Conservation (phyloP, 2,329 filamentous ascomycete genomes). For the Stagonosporopsis chrysanthemi region DNA sequence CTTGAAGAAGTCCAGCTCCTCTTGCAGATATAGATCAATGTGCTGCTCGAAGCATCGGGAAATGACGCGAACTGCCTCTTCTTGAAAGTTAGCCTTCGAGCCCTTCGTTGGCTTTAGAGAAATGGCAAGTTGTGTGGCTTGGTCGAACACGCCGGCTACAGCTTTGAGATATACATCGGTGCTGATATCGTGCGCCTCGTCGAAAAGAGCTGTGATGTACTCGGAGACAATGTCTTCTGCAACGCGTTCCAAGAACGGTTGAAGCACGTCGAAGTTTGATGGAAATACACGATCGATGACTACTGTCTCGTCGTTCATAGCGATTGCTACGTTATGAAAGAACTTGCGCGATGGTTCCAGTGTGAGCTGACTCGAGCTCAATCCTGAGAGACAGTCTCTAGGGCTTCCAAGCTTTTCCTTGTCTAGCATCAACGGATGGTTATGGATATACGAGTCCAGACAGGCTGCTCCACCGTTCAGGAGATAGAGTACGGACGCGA, state of each 20-base stretch:
- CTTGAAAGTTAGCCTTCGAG: constrained; percentile 66
- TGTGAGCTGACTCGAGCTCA: constrained; percentile 69
- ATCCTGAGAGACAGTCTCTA: constrained; percentile 80
- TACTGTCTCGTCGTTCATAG: constrained; percentile 81
- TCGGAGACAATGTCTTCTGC: constrained; percentile 83
- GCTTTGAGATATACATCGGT: constrained; percentile 82
- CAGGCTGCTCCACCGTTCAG: constrained; percentile 82
- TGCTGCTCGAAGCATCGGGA: constrained; percentile 86
- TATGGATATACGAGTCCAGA: constrained; percentile 86
- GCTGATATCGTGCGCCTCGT: constrained; percentile 81
- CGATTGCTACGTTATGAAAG: constrained; percentile 75
- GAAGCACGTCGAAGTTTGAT: constrained; percentile 72
- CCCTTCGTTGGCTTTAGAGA: constrained; percentile 72
- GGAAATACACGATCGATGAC: constrained; percentile 87
- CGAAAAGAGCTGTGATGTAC: constrained; percentile 84
- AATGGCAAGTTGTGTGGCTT: constrained; percentile 78
- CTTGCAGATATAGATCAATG: constrained; percentile 89
- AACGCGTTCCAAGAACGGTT: constrained; percentile 81
- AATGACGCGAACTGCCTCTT: constrained; percentile 72
- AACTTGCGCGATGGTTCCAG: constrained; percentile 83
- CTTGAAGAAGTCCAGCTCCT: constrained; percentile 88
- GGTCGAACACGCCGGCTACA: constrained; percentile 86
- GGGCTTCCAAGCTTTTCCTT: constrained; percentile 75
- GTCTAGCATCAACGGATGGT: constrained; percentile 83
- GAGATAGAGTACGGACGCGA: constrained; percentile 82